These are phyloP conservation scores for Botrytis byssoidea DNA, from an alignment of 2,329 filamentous ascomycete species.

Conservation along the genomic window DNA sequence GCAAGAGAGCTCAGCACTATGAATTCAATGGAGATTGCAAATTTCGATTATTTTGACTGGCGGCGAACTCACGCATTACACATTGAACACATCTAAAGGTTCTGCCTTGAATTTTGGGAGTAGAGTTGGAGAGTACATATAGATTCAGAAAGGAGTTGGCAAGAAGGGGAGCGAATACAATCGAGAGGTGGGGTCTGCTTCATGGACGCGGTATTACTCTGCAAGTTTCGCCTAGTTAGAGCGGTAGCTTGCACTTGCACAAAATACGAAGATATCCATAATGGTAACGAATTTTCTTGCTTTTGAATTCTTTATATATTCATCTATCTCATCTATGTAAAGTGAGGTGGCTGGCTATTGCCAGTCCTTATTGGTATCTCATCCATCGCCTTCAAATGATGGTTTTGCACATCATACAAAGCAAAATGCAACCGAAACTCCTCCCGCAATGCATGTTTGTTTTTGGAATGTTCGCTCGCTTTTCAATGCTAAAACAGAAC, in stretches of 20 bases:
- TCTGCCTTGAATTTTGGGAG: no score
- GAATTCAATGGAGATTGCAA: neutral
- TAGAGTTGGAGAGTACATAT: no score
- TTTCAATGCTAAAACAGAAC: neutral
- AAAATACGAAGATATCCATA: neutral
- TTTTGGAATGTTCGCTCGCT: neutral
- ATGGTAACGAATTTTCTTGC: neutral
- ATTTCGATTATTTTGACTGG: neutral
- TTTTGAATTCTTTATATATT: neutral
- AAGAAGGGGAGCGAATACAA: no score
- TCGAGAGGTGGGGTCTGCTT: neutral
- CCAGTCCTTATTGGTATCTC: slow-evolving; percentile 2
- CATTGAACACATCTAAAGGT: no score
- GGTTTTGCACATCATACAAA: neutral
- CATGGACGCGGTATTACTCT: neutral
- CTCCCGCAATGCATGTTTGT: neutral
- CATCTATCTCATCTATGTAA: neutral
- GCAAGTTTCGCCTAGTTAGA: neutral
- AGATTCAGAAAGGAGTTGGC: no score
- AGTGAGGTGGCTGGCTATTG: neutral
- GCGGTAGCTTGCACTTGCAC: neutral
- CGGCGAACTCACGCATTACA: no score
- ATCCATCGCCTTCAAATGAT: neutral
- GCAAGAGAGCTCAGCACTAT: neutral
- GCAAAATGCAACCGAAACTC: neutral